These are phyloP conservation scores for Microthlaspi erraticum DNA, from an alignment of 345 rosid species.

Conservation along the genomic window DNA sequence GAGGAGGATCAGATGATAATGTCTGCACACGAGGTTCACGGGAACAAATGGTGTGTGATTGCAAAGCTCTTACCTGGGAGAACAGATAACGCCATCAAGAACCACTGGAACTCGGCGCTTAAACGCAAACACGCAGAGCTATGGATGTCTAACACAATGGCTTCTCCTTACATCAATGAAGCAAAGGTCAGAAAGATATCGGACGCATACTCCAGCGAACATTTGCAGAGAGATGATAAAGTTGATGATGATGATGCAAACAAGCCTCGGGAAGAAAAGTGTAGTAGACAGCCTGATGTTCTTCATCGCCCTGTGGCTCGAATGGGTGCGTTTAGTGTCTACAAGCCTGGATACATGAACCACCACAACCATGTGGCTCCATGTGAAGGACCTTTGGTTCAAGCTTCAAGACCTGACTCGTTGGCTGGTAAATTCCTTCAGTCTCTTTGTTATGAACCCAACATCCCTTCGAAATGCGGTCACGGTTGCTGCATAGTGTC, in stretches of 20 bases:
- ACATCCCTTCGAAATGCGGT: conserved; percentile 69
- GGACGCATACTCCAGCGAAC: conserved; percentile 63
- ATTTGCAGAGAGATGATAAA: conserved; percentile 46
- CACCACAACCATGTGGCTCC: conserved; percentile 48
- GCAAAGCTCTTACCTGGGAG: conserved; percentile 81
- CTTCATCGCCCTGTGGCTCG: conserved; percentile 69
- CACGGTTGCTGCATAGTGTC: conserved; percentile 59
- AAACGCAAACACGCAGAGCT: conserved; percentile 45
- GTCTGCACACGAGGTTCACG: conserved; percentile 65
- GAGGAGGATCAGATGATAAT: conserved; percentile 73
- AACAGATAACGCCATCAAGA: conserved; percentile 85
- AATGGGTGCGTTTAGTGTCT: conserved; percentile 63
- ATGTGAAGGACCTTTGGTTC: conserved; percentile 50
- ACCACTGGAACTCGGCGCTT: conserved; percentile 84
- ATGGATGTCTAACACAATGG: conserved; percentile 5
- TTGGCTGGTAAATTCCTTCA: conserved; percentile 58
- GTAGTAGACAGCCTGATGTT: conserved; percentile 52
- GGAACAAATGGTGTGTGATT: conserved; percentile 83
- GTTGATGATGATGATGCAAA: conserved; percentile 40
- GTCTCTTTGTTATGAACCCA: conserved; percentile 53
- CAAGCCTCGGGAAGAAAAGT: conserved; percentile 45
- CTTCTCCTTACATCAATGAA: conserved; percentile 43
- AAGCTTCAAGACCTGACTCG: conserved; percentile 50
- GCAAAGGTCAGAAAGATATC: conserved; percentile 46
- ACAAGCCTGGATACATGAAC: conserved; percentile 48